A percentile compares a stretch with the other conserved stretches of the same genome.
phyloP scores from a whole-genome alignment of 129 eudicot genomes.

The Flaveria trinervia region DNA sequence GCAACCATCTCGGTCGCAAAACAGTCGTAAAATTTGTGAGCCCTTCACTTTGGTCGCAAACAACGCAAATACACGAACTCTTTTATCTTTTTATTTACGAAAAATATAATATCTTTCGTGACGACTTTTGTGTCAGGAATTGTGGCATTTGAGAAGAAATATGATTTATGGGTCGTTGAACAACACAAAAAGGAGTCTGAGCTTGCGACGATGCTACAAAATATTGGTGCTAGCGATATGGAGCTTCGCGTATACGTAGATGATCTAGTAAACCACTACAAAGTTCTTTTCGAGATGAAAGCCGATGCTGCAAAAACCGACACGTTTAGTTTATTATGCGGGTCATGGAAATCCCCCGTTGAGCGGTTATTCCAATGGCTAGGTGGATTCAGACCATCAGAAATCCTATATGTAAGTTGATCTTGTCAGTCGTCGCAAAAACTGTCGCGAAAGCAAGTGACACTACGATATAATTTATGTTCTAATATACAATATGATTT shows the following conservation, averaged over 20 bases:
- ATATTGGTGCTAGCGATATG: slow-evolving; percentile 36
- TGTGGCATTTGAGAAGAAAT: slow-evolving; percentile 62
- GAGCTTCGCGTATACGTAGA: slow-evolving; percentile 62
- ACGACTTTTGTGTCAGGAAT: slow-evolving; percentile 38
- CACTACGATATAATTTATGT: neutral
- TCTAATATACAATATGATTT: neutral
- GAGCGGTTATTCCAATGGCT: slow-evolving; percentile 86
- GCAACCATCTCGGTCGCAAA: neutral
- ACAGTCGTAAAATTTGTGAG: neutral
- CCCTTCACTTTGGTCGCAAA: neutral
- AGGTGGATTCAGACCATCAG: slow-evolving; percentile 87
- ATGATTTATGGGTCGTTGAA: slow-evolving; percentile 66
- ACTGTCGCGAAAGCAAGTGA: neutral
- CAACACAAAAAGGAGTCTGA: slow-evolving; percentile 56
- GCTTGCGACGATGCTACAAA: slow-evolving; percentile 59
- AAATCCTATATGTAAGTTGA: slow-evolving; percentile 57
- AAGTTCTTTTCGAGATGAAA: slow-evolving; percentile 62
- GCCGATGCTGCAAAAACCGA: slow-evolving; percentile 76
- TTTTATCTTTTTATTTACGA: neutral
- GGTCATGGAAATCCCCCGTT: slow-evolving; percentile 73
- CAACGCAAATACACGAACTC: slow-evolving; percentile 17
- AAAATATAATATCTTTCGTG: neutral
- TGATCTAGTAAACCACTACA: slow-evolving; percentile 53
- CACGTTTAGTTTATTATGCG: slow-evolving; percentile 66
- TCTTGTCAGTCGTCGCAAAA: neutral